Conservation (phyloP, 257 asterid species). For the Nicotiana sylvestris region DNA sequence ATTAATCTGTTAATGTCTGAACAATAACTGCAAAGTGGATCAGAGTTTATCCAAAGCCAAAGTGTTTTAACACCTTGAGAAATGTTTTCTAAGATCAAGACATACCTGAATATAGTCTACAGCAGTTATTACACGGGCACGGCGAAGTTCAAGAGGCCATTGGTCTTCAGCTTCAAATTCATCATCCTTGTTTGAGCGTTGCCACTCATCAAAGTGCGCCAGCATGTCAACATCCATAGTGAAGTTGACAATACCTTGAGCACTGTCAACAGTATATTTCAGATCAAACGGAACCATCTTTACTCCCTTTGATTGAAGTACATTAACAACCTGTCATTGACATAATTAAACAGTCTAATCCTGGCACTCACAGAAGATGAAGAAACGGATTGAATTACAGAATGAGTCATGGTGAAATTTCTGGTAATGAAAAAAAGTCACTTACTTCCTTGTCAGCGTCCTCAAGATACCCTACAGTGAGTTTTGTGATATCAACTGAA, state of each 20-base stretch:
- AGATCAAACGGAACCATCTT: constrained; percentile 75
- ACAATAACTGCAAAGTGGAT: not conserved
- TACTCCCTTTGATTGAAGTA: constrained; percentile 67
- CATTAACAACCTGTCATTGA: constrained; percentile 54
- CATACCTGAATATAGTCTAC: constrained; percentile 83
- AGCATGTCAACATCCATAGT: constrained; percentile 94
- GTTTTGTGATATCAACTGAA: constrained; percentile 58
- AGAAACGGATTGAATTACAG: not conserved
- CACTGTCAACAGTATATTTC: constrained; percentile 74
- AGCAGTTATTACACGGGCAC: constrained; percentile 88
- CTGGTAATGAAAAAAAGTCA: not conserved
- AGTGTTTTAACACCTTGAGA: not conserved
- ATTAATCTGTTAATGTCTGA: not conserved
- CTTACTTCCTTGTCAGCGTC: constrained; percentile 89
- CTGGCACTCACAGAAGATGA: not conserved
- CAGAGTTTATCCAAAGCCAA: not conserved
- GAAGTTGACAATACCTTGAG: constrained; percentile 89
- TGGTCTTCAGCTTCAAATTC: constrained; percentile 92
- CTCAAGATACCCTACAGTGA: constrained; percentile 84
- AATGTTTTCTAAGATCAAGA: not conserved
- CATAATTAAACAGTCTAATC: constrained; percentile 4
- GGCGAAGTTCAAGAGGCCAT: constrained; percentile 91
- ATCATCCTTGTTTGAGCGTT: constrained; percentile 65
- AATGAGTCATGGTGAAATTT: not conserved
- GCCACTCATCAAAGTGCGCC: constrained; percentile 96